Conservation (phyloP, 1,284 basidiomycete genomes). For the Xerocomus minutiporus region DNA sequence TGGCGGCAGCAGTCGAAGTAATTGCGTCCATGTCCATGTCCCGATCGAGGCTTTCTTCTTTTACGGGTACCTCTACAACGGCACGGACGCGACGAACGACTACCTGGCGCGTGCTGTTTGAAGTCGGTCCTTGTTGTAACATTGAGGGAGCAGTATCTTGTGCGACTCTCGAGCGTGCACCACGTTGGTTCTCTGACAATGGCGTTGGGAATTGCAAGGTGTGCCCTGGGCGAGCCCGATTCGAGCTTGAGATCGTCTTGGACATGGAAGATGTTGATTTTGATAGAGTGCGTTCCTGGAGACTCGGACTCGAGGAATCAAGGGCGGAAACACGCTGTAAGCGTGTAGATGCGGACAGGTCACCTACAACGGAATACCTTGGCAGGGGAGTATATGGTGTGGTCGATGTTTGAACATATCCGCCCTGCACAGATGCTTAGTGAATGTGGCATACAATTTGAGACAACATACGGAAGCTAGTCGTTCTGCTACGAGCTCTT, state of each 20-base stretch:
- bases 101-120: conserved; percentile 20
- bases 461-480: conserved; percentile 34
- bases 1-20: conserved; percentile 12
- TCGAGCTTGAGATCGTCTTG: conserved; percentile 10
- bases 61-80: conserved; percentile 41
- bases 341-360: conserved; percentile 20
- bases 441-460: conserved; percentile 14
- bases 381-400: conserved; percentile 25
- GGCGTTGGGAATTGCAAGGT: conserved; percentile 31
- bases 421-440: conserved; percentile 22
- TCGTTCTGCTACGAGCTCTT: conserved; percentile 51
- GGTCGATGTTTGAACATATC: conserved; percentile 17
- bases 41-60: conserved; percentile 38
- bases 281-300: conserved; percentile 12
- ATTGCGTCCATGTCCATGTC: conserved; percentile 12
- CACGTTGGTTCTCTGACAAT: conserved; percentile 30
- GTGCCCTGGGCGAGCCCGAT: conserved; percentile 11
- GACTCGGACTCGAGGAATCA: conserved; percentile 13
- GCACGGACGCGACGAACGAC: conserved; percentile 44
- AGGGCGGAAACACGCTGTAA: conserved; percentile 14
- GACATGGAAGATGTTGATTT: conserved; percentile 11
- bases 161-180: conserved; percentile 22
- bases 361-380: conserved; percentile 12
- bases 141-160: conserved; percentile 6
- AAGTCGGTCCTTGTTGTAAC: conserved; percentile 7